Evolutionary conservation across 2,329 filamentous ascomycete genomes (phyloP).

Genomic region (Colletotrichum lini): DNA sequence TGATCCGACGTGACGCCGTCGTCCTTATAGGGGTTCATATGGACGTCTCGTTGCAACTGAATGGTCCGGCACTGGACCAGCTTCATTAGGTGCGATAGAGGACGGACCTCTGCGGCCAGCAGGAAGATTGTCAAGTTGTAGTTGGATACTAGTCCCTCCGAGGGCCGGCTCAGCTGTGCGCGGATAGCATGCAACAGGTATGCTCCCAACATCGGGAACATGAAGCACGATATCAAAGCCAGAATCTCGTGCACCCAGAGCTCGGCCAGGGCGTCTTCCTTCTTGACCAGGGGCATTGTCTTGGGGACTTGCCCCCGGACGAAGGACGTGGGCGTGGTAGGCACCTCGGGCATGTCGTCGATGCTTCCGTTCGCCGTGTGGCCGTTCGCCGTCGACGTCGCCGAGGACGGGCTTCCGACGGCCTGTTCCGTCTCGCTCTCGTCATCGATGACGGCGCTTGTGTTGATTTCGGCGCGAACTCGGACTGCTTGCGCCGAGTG

Average conservation of each 20-base stretch:
- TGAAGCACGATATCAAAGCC: slow-evolving; percentile 84
- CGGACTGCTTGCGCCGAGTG: slow-evolving; percentile 76
- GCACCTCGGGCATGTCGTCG: slow-evolving; percentile 47
- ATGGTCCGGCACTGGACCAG: slow-evolving; percentile 85
- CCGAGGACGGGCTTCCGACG: slow-evolving; percentile 30
- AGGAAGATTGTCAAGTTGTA: slow-evolving; percentile 95
- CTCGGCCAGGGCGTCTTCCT: slow-evolving; percentile 67
- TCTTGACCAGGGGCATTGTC: slow-evolving; percentile 44
- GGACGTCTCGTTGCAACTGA: slow-evolving; percentile 83
- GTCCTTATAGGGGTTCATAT: slow-evolving; percentile 62
- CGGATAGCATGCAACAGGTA: slow-evolving; percentile 88
- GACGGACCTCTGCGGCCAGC: slow-evolving; percentile 87
- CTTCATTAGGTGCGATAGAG: slow-evolving; percentile 84
- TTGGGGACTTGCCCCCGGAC: slow-evolving; percentile 42
- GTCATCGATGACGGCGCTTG: slow-evolving; percentile 60
- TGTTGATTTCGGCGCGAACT: slow-evolving; percentile 62
- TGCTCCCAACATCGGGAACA: slow-evolving; percentile 83
- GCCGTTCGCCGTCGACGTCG: slow-evolving; percentile 26
- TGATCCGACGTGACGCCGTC: slow-evolving; percentile 52
- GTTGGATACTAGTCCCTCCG: slow-evolving; percentile 90
- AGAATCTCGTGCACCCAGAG: slow-evolving; percentile 82
- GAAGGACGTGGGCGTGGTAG: slow-evolving; percentile 54
- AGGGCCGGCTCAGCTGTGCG: slow-evolving; percentile 83
- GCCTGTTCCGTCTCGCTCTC: slow-evolving; percentile 59
- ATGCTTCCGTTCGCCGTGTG: slow-evolving; percentile 37